These are phyloP conservation scores for Ceriops decandra DNA, from an alignment of 345 rosid species.

Conservation along the genomic window DNA sequence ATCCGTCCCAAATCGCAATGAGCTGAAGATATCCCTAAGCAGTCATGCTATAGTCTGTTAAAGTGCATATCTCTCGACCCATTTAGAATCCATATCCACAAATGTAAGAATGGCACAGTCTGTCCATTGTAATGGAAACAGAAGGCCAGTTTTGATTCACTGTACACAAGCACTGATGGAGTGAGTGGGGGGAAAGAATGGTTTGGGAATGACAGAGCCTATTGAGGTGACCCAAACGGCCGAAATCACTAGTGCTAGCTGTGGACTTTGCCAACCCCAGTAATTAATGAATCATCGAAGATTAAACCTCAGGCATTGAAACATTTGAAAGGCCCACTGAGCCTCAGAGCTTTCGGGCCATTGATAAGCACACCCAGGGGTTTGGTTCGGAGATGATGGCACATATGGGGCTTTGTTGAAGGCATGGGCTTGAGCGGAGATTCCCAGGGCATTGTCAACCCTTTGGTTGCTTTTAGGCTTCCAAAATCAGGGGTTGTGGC, in stretches of 20 bases:
- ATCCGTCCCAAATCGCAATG: no score
- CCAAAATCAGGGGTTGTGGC: slow-evolving; percentile 71
- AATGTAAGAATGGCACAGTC: no score
- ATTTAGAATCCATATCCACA: no score
- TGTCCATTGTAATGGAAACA: no score
- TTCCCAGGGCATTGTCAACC: slow-evolving; percentile 68
- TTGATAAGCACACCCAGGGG: slow-evolving; percentile 80
- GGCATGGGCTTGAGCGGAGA: slow-evolving; percentile 74
- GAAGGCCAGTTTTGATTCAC: no score
- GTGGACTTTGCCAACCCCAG: slow-evolving; percentile 35
- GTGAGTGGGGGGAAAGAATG: slow-evolving; percentile 80
- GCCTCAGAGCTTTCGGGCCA: slow-evolving; percentile 38
- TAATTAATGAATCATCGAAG: slow-evolving; percentile 18
- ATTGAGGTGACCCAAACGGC: slow-evolving; percentile 66
- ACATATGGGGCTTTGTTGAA: slow-evolving; percentile 84
- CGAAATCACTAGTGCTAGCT: slow-evolving; percentile 75
- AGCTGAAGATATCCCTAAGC: no score
- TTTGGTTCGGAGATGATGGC: slow-evolving; percentile 88
- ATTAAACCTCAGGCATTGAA: slow-evolving; percentile 27
- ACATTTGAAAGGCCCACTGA: neutral
- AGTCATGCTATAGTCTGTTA: no score
- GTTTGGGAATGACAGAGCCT: slow-evolving; percentile 66
- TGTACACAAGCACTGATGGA: neutral
- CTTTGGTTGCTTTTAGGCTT: slow-evolving; percentile 50
- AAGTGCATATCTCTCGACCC: no score